Conservation (phyloP, 345 rosid genomes). For the Raphanus raphanistrum region DNA sequence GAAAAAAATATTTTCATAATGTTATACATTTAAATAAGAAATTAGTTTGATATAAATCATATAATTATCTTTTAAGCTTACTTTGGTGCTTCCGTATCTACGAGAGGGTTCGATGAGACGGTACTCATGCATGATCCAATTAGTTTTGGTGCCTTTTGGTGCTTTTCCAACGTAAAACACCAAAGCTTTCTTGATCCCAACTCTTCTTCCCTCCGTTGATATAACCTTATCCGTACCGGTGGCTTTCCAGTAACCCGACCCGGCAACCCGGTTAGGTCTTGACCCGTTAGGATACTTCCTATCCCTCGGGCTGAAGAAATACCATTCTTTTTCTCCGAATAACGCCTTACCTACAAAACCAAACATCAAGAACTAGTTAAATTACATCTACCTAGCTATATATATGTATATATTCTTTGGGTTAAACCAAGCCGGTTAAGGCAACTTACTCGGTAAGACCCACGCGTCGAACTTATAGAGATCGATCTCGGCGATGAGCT, state of each 20-base stretch:
- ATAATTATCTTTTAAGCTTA: background rate
- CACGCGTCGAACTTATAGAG: constrained; percentile 92
- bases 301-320: constrained; percentile 90
- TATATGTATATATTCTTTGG: background rate
- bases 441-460: constrained; percentile 71
- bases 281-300: constrained; percentile 95
- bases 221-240: constrained; percentile 92
- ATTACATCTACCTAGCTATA: background rate
- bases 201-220: constrained; percentile 64
- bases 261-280: constrained; percentile 90
- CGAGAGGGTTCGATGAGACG: constrained; percentile 70
- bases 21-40: background rate
- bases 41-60: background rate
- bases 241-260: constrained; percentile 96
- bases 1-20: background rate
- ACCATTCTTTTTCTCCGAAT: constrained; percentile 97
- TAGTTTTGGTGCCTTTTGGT: constrained; percentile 91
- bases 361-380: background rate
- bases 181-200: constrained; percentile 92
- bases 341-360: constrained; percentile 65
- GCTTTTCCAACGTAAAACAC: constrained; percentile 92
- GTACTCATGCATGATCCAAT: constrained; percentile 99
- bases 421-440: constrained; percentile 19
- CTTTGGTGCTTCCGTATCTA: constrained; percentile 70
- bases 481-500: constrained; percentile 82